Percentiles rank a stretch among this genome's conserved stretches.
phyloP scores from a whole-genome alignment of 2,329 filamentous ascomycete genomes.

The Ophiostoma ips region DNA sequence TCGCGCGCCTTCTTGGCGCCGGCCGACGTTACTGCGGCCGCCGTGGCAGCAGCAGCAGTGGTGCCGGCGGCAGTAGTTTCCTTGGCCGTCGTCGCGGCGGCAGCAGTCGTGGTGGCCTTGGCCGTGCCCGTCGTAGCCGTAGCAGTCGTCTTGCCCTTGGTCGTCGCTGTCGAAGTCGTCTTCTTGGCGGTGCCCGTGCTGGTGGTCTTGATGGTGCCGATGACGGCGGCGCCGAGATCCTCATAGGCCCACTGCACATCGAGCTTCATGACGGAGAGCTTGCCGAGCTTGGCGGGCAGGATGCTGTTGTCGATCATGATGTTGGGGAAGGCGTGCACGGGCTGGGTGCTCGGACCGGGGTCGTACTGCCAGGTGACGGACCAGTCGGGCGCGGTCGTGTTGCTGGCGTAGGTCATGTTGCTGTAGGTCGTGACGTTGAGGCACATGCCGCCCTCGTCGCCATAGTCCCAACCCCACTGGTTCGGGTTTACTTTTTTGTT shows the following conservation, averaged over 20 bases:
- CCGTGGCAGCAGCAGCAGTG: conserved; percentile 2
- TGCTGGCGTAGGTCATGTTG: conserved; percentile 35
- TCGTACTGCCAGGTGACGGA: conserved; percentile 39
- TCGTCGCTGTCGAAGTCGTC: conserved; percentile 17
- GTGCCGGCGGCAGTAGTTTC: background rate
- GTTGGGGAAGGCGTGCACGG: conserved; percentile 42
- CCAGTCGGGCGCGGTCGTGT: conserved; percentile 32
- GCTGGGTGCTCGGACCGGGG: conserved; percentile 23
- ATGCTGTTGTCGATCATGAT: conserved; percentile 30
- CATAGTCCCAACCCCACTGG: conserved; percentile 34
- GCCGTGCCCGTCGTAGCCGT: background rate
- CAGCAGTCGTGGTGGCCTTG: background rate
- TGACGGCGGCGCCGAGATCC: conserved; percentile 24
- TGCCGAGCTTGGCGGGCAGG: conserved; percentile 25
- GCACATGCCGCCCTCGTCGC: conserved; percentile 20
- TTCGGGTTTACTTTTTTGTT: conserved; percentile 36
- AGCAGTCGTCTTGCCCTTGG: background rate
- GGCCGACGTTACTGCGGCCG: background rate
- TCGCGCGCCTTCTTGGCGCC: background rate
- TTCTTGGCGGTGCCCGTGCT: conserved; percentile 26
- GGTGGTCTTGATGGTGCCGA: conserved; percentile 35
- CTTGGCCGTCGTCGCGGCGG: background rate
- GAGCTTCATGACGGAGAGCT: conserved; percentile 26
- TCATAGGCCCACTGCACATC: conserved; percentile 35
- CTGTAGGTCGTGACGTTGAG: conserved; percentile 32